Base-by-base conservation (phyloP, 139 green algal genomes). In the Gonium pectorale region DNA sequence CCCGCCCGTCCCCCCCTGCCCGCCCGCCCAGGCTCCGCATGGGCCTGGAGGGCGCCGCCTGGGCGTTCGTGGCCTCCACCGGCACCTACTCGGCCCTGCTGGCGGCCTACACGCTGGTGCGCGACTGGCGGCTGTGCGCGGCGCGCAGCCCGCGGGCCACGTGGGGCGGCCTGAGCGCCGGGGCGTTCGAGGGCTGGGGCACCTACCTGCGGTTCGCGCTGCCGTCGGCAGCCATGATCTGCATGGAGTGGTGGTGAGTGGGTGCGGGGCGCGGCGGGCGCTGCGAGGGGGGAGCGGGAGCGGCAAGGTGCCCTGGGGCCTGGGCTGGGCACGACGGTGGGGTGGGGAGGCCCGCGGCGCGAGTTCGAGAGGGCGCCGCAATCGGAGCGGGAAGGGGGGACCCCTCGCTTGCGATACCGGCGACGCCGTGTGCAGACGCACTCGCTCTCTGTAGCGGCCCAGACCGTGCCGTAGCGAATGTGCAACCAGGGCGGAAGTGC, bases 21-120 rank as follows among this genome's bases (percentile, higher is more conserved):
- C 67, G 24, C 56, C 1, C 38, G 6, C 8, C 26, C 85, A 89
- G 77, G 67, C 44, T 66, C 11, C 19, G 49, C 3, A 44, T 85
- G 83, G 93, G 93, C 19, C 69, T 96, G 31, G 89, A 94, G 41
- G 94, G 94, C n/a, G 93, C 93, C 15, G 94, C 92, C 21, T 31
- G 85, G 49, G 94, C 94, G 0, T 89, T 92, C 59, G 64, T 93
- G 24, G 44, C 74, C 29, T 86, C 85, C 56, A 86, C 81, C 8
- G 56, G 33, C 26, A 86, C 85, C 51, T 83, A 86, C 56, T 52
- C 85, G 19, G 6, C 56, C 0, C 85, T 86, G 41, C 68, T 89
- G 59, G 7, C 60, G 19, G 15, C 1, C 17, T 86, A 86, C 78
- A 86, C 68, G 2, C 44, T 24, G 3, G 68, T 46, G 68, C 43